phyloP scores from a whole-genome alignment of 176 grass and related monocot species.

The Aegilops longissima region DNA sequence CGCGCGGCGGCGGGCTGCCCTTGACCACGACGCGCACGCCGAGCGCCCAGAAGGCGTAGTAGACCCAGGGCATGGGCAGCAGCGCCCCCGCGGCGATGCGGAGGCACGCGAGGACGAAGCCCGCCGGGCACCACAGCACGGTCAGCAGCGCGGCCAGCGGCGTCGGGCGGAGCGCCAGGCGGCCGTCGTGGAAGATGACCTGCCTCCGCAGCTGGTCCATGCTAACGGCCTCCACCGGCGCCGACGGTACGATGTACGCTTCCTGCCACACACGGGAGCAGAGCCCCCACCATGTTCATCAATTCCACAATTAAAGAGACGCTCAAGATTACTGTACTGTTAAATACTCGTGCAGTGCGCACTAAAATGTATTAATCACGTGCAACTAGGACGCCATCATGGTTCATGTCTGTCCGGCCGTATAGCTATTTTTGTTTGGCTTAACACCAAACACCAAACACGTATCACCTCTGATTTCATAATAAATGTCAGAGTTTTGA shows the following conservation, averaged over 20 bases:
- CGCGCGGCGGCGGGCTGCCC: constrained; percentile 46
- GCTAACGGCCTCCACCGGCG: constrained; percentile 23
- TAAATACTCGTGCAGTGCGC: not conserved
- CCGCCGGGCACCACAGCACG: constrained; percentile 56
- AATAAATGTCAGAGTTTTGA: too few relatives aligned
- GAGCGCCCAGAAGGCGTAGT: constrained; percentile 56
- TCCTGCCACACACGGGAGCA: constrained; percentile 31
- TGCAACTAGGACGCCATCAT: not conserved
- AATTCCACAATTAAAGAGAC: constrained; percentile 22
- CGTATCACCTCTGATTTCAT: too few relatives aligned
- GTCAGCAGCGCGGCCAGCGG: constrained; percentile 44
- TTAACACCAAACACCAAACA: too few relatives aligned
- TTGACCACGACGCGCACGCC: constrained; percentile 54
- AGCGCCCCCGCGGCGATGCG: constrained; percentile 61
- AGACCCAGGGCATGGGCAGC: constrained; percentile 66
- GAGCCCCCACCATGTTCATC: not conserved
- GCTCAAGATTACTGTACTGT: not conserved
- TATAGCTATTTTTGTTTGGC: too few relatives aligned
- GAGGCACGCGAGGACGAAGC: constrained; percentile 58
- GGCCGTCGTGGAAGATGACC: constrained; percentile 76
- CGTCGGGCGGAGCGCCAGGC: constrained; percentile 55
- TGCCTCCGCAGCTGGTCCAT: constrained; percentile 51
- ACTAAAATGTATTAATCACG: not conserved
- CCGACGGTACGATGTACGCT: constrained; percentile 60
- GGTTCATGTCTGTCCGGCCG: too few relatives aligned